These are phyloP conservation scores for Hortaea sp. DNA, from an alignment of 2,329 filamentous ascomycete genomes.

Conservation along the genomic window DNA sequence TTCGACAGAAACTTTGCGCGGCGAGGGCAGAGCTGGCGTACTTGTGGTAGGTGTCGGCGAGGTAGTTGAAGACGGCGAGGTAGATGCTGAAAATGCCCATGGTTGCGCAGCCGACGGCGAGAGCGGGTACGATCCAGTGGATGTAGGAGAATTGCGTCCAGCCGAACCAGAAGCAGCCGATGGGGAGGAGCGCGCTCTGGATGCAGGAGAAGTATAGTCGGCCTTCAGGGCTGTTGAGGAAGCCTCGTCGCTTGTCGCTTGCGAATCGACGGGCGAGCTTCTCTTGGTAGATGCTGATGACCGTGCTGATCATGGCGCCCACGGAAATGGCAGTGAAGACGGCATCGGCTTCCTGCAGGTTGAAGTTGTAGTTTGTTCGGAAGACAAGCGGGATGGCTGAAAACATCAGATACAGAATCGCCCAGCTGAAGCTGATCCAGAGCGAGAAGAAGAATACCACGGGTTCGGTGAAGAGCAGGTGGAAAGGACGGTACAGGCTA, in stretches of 20 bases:
- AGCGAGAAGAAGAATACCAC: constrained; percentile 80
- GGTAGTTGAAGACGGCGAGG: constrained; percentile 83
- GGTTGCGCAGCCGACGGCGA: constrained; percentile 64
- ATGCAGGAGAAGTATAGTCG: constrained; percentile 77
- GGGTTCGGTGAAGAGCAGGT: constrained; percentile 63
- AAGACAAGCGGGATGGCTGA: constrained; percentile 73
- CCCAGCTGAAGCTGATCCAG: constrained; percentile 87
- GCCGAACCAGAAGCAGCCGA: constrained; percentile 72
- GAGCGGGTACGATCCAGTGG: constrained; percentile 62
- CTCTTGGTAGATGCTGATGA: constrained; percentile 44
- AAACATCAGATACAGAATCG: constrained; percentile 76
- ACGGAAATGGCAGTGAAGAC: constrained; percentile 66
- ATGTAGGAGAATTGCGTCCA: constrained; percentile 54
- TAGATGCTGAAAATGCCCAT: constrained; percentile 84
- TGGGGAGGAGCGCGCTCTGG: constrained; percentile 62
- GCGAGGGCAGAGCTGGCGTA: constrained; percentile 81
- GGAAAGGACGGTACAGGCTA: constrained; percentile 69
- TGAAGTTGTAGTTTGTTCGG: constrained; percentile 55
- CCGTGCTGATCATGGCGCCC: constrained; percentile 55
- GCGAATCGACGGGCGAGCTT: constrained; percentile 10
- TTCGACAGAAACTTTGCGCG: constrained; percentile 77
- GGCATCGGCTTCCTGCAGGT: constrained; percentile 54
- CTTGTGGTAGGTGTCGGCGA: constrained; percentile 76
- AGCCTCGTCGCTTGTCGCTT: constrained; percentile 23
- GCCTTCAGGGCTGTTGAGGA: constrained; percentile 53